Conservation (phyloP, 2,329 filamentous ascomycete species). For the Diplodia seriata region DNA sequence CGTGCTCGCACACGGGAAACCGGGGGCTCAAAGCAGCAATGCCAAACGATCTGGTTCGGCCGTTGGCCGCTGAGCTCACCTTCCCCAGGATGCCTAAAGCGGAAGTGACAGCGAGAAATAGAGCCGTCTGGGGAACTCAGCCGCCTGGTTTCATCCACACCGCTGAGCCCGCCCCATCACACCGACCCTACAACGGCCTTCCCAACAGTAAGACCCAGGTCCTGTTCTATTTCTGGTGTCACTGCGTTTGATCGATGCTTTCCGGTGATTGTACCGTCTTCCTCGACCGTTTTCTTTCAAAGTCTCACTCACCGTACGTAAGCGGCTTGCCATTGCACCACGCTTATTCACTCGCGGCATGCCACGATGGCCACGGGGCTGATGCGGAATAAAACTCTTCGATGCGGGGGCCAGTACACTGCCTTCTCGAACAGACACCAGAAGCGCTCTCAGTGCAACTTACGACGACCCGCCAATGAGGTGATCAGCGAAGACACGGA, state of each 20-base stretch:
- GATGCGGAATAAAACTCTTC: neutral
- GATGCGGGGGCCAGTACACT: conserved; percentile 13
- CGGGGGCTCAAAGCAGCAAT: neutral
- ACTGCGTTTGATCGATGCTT: conserved; percentile 24
- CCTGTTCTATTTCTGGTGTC: conserved; percentile 16
- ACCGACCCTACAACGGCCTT: neutral
- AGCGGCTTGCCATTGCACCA: conserved; percentile 19
- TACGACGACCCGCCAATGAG: neutral
- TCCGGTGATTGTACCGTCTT: neutral
- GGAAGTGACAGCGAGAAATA: neutral
- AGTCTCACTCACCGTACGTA: conserved; percentile 22
- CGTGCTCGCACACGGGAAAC: neutral
- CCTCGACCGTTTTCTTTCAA: conserved; percentile 2
- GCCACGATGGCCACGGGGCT: conserved; percentile 17
- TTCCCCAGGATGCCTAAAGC: conserved; percentile 4
- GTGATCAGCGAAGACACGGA: neutral
- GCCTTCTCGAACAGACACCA: conserved; percentile 19
- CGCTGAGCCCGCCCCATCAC: neutral
- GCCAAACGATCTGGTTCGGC: neutral
- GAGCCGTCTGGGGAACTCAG: conserved; percentile 3
- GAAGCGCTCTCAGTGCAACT: neutral
- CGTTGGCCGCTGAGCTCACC: conserved; percentile 24
- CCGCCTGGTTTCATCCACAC: neutral
- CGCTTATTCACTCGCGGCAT: conserved; percentile 5
- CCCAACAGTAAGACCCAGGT: conserved; percentile 19